Evolutionary conservation across 192 early-diverging fungal species (phyloP).

Genomic region (Piromyces finnis): DNA sequence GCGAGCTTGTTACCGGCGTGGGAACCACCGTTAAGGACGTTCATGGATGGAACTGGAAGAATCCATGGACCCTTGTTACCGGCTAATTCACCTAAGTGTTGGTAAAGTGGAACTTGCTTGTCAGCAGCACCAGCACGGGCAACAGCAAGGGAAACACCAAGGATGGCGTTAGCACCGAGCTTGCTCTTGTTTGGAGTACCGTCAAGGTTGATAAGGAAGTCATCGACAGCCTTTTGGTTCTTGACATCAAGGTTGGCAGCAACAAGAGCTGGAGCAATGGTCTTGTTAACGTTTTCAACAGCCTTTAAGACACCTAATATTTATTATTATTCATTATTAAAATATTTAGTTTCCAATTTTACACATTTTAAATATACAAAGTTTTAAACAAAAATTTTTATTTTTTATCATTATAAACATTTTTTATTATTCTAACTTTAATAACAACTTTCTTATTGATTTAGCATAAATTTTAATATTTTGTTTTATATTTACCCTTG

Average conservation of each 20-base stretch:
- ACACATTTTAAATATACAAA: no score
- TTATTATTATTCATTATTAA: background rate
- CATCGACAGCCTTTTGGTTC: conserved; percentile 76
- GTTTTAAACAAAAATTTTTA: no score
- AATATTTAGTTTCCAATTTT: no score
- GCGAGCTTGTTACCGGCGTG: conserved; percentile 99
- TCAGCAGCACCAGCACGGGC: conserved; percentile 85
- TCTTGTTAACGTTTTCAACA: conserved; percentile 76
- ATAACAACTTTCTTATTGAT: no score
- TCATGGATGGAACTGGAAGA: conserved; percentile 91
- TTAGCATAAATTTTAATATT: no score
- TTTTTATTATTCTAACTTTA: no score
- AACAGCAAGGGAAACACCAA: conserved; percentile 94
- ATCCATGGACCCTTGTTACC: conserved; percentile 67
- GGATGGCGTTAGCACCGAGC: conserved; percentile 94
- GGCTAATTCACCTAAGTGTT: conserved; percentile 82
- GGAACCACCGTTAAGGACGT: conserved; percentile 98
- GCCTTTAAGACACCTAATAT: conserved; percentile 69
- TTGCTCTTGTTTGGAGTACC: conserved; percentile 91
- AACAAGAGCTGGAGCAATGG: conserved; percentile 64
- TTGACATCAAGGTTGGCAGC: conserved; percentile 62
- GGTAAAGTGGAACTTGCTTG: conserved; percentile 75
- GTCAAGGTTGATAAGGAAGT: conserved; percentile 81
- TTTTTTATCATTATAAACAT: no score
- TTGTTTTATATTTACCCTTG: conserved; percentile 50